A percentile compares a stretch with the other conserved stretches of the same genome.
phyloP scores from a whole-genome alignment of 768 basidiomycete genomes.

The Hypholoma fasciculare region DNA sequence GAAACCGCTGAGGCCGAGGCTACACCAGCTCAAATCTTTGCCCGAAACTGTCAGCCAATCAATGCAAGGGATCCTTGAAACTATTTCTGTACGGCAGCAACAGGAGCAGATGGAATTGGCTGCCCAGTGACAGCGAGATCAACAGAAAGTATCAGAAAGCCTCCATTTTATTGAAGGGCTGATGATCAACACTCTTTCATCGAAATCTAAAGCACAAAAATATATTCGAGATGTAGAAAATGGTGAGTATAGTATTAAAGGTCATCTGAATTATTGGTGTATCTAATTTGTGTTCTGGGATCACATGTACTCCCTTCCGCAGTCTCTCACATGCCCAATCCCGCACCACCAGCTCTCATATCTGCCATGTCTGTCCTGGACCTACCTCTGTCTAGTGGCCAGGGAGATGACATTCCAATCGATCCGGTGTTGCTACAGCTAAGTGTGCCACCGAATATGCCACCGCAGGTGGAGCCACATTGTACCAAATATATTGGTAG shows the following conservation, averaged over 20 bases:
- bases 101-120: not conserved
- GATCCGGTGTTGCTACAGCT: not conserved
- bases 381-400: too few relatives aligned
- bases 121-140: not conserved
- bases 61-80: constrained; percentile 15
- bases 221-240: too few relatives aligned
- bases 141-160: too few relatives aligned
- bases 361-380: too few relatives aligned
- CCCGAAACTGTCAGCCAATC: constrained; percentile 21
- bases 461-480: not conserved
- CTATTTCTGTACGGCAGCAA: not conserved
- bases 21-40: constrained; percentile 14
- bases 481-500: not conserved
- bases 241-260: too few relatives aligned
- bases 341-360: too few relatives aligned
- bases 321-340: too few relatives aligned
- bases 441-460: not conserved
- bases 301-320: too few relatives aligned
- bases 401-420: not conserved
- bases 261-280: too few relatives aligned
- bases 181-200: not conserved
- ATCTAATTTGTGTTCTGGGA: too few relatives aligned
- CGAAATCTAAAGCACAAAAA: too few relatives aligned
- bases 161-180: not conserved
- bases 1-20: constrained; percentile 3